Conservation (phyloP, 2,329 filamentous ascomycete species). For the Dactylella cylindrospora region DNA sequence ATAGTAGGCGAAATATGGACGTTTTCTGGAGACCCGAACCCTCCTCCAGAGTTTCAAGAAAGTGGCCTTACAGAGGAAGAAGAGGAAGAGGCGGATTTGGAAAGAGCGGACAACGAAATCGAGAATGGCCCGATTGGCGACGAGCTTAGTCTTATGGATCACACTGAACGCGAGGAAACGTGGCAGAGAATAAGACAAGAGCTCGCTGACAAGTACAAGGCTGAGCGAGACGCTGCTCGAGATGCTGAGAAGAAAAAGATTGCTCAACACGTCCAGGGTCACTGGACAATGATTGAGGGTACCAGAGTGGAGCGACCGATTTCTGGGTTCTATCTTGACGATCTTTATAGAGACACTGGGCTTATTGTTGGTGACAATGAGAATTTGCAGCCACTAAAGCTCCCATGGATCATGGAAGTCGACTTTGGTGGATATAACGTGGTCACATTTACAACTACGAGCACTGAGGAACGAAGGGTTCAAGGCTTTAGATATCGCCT, state of each 20-base stretch:
- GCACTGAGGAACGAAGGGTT: constrained; percentile 30
- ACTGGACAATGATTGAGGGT: constrained; percentile 41
- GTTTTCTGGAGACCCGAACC: constrained; percentile 33
- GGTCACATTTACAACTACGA: constrained; percentile 26
- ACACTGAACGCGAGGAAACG: constrained; percentile 23
- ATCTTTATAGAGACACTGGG: constrained; percentile 36
- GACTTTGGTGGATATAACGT: constrained; percentile 41
- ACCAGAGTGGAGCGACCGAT: constrained; percentile 38
- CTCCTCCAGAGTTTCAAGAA: constrained; percentile 15
- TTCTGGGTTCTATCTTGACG: constrained; percentile 37
- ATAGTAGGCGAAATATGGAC: constrained; percentile 43
- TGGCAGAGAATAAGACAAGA: constrained; percentile 27
- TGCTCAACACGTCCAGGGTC: constrained; percentile 31
- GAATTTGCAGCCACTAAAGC: constrained; percentile 27
- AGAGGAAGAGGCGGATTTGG: constrained; percentile 23
- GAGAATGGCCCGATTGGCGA: constrained; percentile 37
- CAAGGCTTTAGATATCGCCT: constrained; percentile 37
- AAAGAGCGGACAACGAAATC: constrained; percentile 28
- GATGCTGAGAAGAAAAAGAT: constrained; percentile 24
- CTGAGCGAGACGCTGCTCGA: constrained; percentile 12
- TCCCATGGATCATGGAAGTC: constrained; percentile 34
- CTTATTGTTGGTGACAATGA: constrained; percentile 39
- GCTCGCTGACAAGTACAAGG: constrained; percentile 24
- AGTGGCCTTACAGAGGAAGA: constrained; percentile 33
- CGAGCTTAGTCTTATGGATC: constrained; percentile 39